Percentiles rank a stretch among this genome's conserved stretches.
Evolutionary conservation across 1,139 yeast species (phyloP).

Genomic region (Yamadazyma atlantica): DNA sequence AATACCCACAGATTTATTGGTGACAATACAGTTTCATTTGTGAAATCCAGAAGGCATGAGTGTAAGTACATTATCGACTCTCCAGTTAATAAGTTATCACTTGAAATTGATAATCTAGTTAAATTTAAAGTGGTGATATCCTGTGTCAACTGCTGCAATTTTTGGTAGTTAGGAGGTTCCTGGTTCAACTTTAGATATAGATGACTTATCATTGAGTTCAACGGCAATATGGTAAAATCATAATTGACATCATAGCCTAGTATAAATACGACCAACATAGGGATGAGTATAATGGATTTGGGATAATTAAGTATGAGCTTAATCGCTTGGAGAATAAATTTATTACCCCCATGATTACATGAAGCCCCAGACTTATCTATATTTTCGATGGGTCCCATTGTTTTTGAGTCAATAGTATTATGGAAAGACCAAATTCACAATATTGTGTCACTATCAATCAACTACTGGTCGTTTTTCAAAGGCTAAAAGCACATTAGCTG

Average conservation of each 20-base stretch:
- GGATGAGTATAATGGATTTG: constrained; percentile 41
- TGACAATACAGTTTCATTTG: constrained; percentile 6
- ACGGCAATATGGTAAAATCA: constrained; percentile 20
- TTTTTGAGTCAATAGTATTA: too few relatives aligned
- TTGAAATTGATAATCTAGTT: constrained; percentile 7
- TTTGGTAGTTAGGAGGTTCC: constrained; percentile 1
- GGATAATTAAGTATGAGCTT: constrained; percentile 10
- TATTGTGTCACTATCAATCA: too few relatives aligned
- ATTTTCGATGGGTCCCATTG: not conserved
- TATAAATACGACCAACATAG: constrained; percentile 48
- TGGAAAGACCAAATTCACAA: too few relatives aligned
- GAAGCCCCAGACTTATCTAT: not conserved
- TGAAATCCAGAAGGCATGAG: not conserved
- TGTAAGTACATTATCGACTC: constrained; percentile 15
- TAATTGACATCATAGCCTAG: constrained; percentile 42
- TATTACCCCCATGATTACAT: not conserved
- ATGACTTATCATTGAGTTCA: constrained; percentile 11
- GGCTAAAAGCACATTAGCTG: too few relatives aligned
- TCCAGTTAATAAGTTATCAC: constrained; percentile 19
- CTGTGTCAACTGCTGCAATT: constrained; percentile 4
- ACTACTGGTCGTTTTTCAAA: too few relatives aligned
- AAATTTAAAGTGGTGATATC: constrained; percentile 4
- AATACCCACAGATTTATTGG: constrained; percentile 12
- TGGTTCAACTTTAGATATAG: not conserved
- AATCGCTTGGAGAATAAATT: not conserved